These are phyloP conservation scores for Capronia epimyces DNA, from an alignment of 2,329 filamentous ascomycete species.

Conservation along the genomic window DNA sequence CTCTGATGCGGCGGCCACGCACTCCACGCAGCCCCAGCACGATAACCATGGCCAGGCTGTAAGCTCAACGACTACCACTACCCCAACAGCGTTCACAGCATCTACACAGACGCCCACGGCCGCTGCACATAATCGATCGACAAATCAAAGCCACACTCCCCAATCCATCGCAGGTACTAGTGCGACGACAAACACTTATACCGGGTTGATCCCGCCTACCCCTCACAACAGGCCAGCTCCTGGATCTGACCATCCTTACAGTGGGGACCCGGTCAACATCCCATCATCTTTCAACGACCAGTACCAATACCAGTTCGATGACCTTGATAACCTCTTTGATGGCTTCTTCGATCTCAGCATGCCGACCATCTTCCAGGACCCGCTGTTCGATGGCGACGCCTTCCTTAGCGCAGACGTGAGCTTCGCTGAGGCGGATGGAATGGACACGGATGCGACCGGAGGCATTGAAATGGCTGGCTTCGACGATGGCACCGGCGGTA, in stretches of 20 bases:
- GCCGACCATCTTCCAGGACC: conserved; percentile 29
- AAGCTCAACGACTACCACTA: conserved; percentile 1
- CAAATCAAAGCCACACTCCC: too few species aligned
- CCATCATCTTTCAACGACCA: conserved; percentile 4
- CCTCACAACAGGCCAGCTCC: not conserved
- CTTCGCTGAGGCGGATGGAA: not conserved
- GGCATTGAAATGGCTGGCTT: too few species aligned
- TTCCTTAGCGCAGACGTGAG: conserved; percentile 20
- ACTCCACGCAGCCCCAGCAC: conserved; percentile 14
- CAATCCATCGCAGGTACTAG: not conserved
- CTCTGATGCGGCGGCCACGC: conserved; percentile 27
- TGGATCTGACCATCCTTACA: not conserved
- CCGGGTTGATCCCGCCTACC: not conserved
- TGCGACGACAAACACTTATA: not conserved
- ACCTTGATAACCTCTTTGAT: conserved; percentile 29
- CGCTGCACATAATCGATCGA: not conserved
- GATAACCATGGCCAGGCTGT: not conserved
- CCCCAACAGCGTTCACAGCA: conserved; percentile 2
- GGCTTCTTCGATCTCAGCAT: conserved; percentile 29
- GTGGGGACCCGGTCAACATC: not conserved
- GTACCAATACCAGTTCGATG: conserved; percentile 24
- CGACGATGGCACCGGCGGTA: too few species aligned
- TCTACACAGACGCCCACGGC: not conserved
- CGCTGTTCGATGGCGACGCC: conserved; percentile 26
- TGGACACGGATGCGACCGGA: not conserved